Base-by-base conservation (phyloP, 768 basidiomycete genomes). In the Chalciporus piperatus region DNA sequence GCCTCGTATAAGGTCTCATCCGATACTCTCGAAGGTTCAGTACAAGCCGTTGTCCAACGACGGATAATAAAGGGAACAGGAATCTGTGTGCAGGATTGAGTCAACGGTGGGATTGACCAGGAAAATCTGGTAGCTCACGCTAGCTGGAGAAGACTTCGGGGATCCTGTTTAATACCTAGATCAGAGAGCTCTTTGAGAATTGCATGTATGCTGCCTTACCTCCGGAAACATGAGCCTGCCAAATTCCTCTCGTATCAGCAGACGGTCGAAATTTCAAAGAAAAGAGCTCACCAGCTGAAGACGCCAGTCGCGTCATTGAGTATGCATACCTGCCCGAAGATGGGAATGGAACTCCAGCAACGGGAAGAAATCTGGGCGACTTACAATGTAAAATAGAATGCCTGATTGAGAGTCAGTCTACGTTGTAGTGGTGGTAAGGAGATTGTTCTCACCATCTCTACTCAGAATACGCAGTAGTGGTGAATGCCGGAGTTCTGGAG, bases 371-470 rank as follows among this genome's bases (percentile, higher is more conserved):
- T 22, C 22, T 22, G 22, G 22, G 22, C 22, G 22, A n/a, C 53
- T 2, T 46, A 57, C 49, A 17, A 16, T 10, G 17, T 51, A 55
- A 41, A 55, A 58, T 6, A 48, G 2, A 13, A 51, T 6, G 19
- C 54, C 56, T 57, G n/a, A 41, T 22, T 22, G 22, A 22, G 22
- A 22, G 22, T 22, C 22, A 22, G 22, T 4, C 22, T 22, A 4
- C 22, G 22, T 22, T 4, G 22, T 22, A 22, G 22, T 22, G 22
- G 22, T 22, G 22, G 22, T 2, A 4, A 22, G 4, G 22, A 22
- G 4, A 51, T 45, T 39, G 19, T 20, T 3, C 60, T 53, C 42
- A 66, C 65, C 64, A n/a, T 66, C 66, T 43, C 64, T 56, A n/a
- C 40, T 16, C 14, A 66, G 65, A 35, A 57, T 43, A 30, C 6